Percentiles rank a stretch among this genome's conserved stretches.
Evolutionary conservation across 495 filamentous ascomycete genomes (phyloP).

Genomic region (Penicillium soppii): DNA sequence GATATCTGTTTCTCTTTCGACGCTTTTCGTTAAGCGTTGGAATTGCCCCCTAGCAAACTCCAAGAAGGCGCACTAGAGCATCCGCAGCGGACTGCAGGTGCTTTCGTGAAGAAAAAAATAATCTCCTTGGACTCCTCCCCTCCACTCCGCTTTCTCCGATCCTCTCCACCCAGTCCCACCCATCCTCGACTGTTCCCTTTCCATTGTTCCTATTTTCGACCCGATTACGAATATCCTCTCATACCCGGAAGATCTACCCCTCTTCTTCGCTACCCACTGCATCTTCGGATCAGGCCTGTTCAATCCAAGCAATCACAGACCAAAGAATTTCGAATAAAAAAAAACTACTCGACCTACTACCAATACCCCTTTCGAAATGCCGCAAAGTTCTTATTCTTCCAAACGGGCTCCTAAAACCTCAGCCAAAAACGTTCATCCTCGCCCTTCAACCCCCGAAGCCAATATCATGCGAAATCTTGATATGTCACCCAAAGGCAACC

Average conservation of each 20-base stretch:
- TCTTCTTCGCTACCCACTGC: conserved; percentile 4
- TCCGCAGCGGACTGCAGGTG: conserved; percentile 41
- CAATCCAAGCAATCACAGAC: background rate
- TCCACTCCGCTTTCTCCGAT: conserved; percentile 16
- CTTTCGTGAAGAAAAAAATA: conserved; percentile 30
- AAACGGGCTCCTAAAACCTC: conserved; percentile 32
- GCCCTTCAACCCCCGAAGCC: conserved; percentile 23
- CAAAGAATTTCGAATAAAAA: background rate
- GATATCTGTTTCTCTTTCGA: conserved; percentile 66
- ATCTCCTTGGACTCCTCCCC: conserved; percentile 7
- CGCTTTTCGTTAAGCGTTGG: conserved; percentile 43
- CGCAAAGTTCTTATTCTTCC: conserved; percentile 30
- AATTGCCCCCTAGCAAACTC: conserved; percentile 48
- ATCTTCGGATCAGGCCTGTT: background rate
- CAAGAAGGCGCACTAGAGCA: conserved; percentile 42
- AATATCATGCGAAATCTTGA: conserved; percentile 19
- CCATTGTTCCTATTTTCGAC: conserved; percentile 7
- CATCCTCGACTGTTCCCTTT: background rate
- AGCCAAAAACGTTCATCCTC: conserved; percentile 24
- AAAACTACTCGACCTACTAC: background rate
- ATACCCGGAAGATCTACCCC: background rate
- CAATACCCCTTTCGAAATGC: conserved; percentile 22
- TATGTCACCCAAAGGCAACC: conserved; percentile 21
- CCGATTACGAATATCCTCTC: background rate
- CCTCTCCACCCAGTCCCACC: conserved; percentile 11